Base-by-base conservation (phyloP, 2,329 filamentous ascomycete genomes). In the Diaporthe citri region DNA sequence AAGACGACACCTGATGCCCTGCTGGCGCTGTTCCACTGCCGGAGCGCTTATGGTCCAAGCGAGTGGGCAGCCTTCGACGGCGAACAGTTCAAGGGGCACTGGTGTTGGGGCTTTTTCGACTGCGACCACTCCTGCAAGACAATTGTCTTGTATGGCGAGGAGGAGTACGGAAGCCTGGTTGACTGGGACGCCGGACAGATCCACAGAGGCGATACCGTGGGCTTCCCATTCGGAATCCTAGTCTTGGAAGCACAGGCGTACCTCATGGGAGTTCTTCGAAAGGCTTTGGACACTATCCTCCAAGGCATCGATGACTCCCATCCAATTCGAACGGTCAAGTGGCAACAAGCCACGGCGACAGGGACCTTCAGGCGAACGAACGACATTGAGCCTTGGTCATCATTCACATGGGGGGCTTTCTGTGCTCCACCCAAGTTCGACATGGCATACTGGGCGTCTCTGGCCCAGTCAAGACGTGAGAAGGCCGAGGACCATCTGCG, bases 401-500 rank as follows among this genome's bases (percentile, higher is more conserved):
- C 52, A 5, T 59, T 34, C 25, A 71, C 52, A 10, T 20, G 59
- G 52, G 43, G 39, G n/a, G 34, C 69, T 28, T 57, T 71, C 20
- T 71, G 69, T 55, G 15, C 39, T 0, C 52, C 69, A 3, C 52
- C 39, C 3, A 34, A 3, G 5, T 28, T 71, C 39, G 69, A 60
- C 12, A 25, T 41, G 8, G 48, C 9, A 39, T 15, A 60, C 25
- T 34, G 57, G 22, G 5, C 36, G 34, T 46, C 34, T 17, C 12
- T 48, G n/a, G 20, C 34, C 5, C 36, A 48, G 20, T 28, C 52
- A 15, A 41, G 36, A 5, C 55, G 55, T n/a, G 52, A 71, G 43
- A 56, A 57, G 31, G 8, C 39, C 25, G 69, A 71, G 28, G 69
- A 71, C 55, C 64, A 71, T 12, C 55, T 71, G 69, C 52, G 52